A percentile compares a stretch with the other conserved stretches of the same genome.
These are phyloP conservation scores for Russula emetica DNA, from an alignment of 768 basidiomycete species.

Conservation along the genomic window DNA sequence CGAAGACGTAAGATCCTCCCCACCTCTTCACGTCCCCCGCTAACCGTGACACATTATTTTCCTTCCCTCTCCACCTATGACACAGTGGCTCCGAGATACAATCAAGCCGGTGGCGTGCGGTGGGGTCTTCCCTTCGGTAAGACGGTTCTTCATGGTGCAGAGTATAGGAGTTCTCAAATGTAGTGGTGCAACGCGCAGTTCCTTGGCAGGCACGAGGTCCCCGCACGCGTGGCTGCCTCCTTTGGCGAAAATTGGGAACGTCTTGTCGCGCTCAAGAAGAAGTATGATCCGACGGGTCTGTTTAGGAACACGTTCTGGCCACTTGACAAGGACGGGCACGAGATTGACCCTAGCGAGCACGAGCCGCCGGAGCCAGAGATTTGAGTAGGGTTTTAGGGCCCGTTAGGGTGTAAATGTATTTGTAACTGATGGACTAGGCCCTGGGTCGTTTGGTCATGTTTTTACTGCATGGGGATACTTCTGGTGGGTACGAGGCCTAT, in stretches of 20 bases:
- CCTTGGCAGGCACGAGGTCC: constrained; percentile 65
- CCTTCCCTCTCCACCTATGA: neutral
- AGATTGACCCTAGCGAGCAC: constrained; percentile 53
- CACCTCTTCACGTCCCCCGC: neutral
- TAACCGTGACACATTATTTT: constrained; percentile 17
- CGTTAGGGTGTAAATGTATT: too few relatives aligned
- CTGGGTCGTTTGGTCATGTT: neutral
- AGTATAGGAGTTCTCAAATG: neutral
- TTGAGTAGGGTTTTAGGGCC: neutral
- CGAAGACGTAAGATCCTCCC: constrained; percentile 56
- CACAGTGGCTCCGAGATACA: constrained; percentile 77
- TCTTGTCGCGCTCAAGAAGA: constrained; percentile 63
- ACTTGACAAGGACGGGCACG: constrained; percentile 50
- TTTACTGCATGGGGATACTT: neutral
- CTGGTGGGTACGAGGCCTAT: neutral
- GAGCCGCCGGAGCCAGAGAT: constrained; percentile 52
- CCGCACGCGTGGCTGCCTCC: constrained; percentile 57
- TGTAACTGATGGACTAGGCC: neutral
- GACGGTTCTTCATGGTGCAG: constrained; percentile 32
- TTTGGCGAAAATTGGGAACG: constrained; percentile 74
- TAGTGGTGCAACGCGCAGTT: constrained; percentile 46
- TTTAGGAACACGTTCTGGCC: constrained; percentile 85
- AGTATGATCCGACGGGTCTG: constrained; percentile 71
- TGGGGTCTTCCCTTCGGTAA: constrained; percentile 79
- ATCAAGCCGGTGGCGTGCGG: constrained; percentile 69